Evolutionary conservation across 306 rosid genomes (phyloP).

Genomic region (Urtica urens): DNA sequence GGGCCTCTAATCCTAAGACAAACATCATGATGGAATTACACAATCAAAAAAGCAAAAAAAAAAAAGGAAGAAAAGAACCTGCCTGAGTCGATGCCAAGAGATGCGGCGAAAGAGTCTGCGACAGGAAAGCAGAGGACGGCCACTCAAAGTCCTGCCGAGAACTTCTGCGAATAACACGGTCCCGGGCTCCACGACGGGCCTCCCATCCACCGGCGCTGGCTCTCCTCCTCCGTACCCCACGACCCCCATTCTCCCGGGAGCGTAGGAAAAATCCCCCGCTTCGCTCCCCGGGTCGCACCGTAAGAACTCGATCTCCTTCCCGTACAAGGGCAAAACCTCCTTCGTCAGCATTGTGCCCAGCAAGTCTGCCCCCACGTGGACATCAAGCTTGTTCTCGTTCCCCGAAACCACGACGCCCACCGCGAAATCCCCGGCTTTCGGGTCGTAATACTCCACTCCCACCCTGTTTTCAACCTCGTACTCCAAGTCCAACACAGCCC

Average conservation of each 20-base stretch:
- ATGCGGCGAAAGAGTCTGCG: conserved; percentile 66
- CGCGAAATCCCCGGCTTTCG: conserved; percentile 84
- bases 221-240: conserved; percentile 59
- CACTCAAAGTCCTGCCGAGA: conserved; percentile 90
- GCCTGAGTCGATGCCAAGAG: conserved; percentile 98
- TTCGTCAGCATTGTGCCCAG: conserved; percentile 91
- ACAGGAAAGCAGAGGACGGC: conserved; percentile 84
- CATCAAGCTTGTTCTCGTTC: conserved; percentile 78
- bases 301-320: conserved; percentile 72
- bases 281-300: conserved; percentile 48
- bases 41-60: conserved; percentile 17
- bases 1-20: too few species aligned
- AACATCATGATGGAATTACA: too few species aligned
- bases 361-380: conserved; percentile 80
- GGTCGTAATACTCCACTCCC: conserved; percentile 76
- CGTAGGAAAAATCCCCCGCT: conserved; percentile 44
- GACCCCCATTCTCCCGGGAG: conserved; percentile 71
- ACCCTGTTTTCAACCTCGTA: conserved; percentile 36
- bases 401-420: conserved; percentile 93
- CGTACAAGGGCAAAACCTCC: conserved; percentile 89
- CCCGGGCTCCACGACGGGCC: conserved; percentile 74
- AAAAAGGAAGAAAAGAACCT: conserved; percentile 67
- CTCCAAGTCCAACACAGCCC: conserved; percentile 12
- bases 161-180: conserved; percentile 88
- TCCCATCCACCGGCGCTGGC: conserved; percentile 28